A percentile compares a stretch with the other conserved stretches of the same genome.
Conservation (phyloP, 306 rosid genomes). For the Coriaria nepalensis region DNA sequence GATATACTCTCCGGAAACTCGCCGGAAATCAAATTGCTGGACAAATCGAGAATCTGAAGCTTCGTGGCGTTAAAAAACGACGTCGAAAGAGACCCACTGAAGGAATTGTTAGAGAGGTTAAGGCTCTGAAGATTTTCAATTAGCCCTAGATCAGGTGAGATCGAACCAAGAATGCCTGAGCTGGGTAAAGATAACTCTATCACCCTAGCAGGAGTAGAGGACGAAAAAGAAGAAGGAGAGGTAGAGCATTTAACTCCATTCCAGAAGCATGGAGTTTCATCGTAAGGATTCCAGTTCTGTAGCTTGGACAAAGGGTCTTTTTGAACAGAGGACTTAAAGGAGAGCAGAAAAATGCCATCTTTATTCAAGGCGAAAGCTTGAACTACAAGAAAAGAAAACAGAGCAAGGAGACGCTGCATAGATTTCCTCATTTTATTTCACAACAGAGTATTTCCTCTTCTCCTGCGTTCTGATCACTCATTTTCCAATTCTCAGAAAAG, state of each 20-base stretch:
- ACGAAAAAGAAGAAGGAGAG: not conserved
- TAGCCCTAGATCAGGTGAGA: conserved; percentile 51
- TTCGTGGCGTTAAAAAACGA: conserved; percentile 35
- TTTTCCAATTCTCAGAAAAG: conserved; percentile 18
- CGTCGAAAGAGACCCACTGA: conserved; percentile 54
- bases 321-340: conserved; percentile 44
- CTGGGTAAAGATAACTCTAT: conserved; percentile 30
- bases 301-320: conserved; percentile 36
- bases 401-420: conserved; percentile 10
- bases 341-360: conserved; percentile 52
- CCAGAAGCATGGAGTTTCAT: conserved; percentile 60
- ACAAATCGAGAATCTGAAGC: conserved; percentile 35
- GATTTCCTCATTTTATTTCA: conserved; percentile 31
- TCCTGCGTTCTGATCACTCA: conserved; percentile 19
- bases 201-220: conserved; percentile 17
- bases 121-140: conserved; percentile 44
- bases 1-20: conserved; percentile 29
- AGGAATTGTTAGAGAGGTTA: conserved; percentile 56
- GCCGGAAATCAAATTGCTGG: conserved; percentile 41
- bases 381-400: conserved; percentile 12
- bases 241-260: conserved; percentile 41
- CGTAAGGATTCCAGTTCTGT: conserved; percentile 32
- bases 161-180: conserved; percentile 40
- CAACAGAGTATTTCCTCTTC: not conserved
- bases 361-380: conserved; percentile 28